These are phyloP conservation scores for Fusarium sp. DNA, from an alignment of 2,329 filamentous ascomycete species.

Conservation along the genomic window DNA sequence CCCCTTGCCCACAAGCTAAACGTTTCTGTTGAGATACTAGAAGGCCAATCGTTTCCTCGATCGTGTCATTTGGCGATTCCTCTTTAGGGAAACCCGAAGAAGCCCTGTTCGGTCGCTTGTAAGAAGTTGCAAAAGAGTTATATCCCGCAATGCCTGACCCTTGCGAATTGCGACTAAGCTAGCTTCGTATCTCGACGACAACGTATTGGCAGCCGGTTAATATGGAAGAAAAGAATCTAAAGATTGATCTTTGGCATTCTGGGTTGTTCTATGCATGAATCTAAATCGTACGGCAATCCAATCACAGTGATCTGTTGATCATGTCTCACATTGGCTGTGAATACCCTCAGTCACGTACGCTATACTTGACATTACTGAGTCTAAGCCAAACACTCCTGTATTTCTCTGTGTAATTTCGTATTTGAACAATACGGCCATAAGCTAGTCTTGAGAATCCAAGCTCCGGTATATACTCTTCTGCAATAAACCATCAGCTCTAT, in stretches of 20 bases:
- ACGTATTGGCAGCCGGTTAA: constrained; percentile 17
- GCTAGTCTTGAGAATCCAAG: not conserved
- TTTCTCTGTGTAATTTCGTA: no score
- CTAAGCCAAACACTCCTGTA: no score
- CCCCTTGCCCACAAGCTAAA: constrained; percentile 28
- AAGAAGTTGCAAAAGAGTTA: constrained; percentile 15
- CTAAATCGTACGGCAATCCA: no score
- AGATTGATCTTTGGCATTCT: not conserved
- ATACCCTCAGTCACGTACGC: not conserved
- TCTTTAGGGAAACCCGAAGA: constrained; percentile 26
- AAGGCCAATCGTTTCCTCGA: constrained; percentile 21
- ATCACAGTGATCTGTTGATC: no score
- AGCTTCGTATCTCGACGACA: constrained; percentile 17
- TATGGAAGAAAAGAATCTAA: not conserved
- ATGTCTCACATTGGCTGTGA: no score
- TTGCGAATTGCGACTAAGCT: constrained; percentile 32
- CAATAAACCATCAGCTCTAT: not conserved
- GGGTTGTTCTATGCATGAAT: not conserved
- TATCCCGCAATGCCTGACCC: constrained; percentile 39
- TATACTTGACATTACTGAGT: not conserved
- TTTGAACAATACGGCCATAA: not conserved
- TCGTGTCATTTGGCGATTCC: constrained; percentile 22
- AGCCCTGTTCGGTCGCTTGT: constrained; percentile 14
- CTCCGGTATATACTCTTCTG: not conserved
- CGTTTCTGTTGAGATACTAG: constrained; percentile 33